A percentile compares a stretch with the other conserved stretches of the same genome.
phyloP scores from a whole-genome alignment of 805 yeast genomes.

The Spathaspora sp. region DNA sequence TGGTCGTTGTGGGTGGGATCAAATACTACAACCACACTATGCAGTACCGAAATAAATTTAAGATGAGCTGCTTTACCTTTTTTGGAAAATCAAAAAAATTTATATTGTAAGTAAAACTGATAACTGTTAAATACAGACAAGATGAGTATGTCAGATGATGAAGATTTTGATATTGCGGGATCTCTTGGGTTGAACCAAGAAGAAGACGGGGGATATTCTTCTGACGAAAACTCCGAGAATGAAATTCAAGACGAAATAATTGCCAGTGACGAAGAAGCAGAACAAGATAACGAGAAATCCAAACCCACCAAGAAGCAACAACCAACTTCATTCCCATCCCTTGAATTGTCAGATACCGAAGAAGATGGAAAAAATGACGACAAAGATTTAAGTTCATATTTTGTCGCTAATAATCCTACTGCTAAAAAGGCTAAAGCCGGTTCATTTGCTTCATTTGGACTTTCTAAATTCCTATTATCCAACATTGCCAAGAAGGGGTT shows the following conservation, averaged over 20 bases:
- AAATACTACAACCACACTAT: too few relatives aligned
- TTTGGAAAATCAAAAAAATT: neutral
- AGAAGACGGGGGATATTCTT: constrained; percentile 24
- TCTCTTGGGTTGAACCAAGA: constrained; percentile 48
- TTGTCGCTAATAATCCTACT: constrained; percentile 36
- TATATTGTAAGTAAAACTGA: neutral
- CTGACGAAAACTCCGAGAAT: constrained; percentile 13
- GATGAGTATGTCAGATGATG: constrained; percentile 37
- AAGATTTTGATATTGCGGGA: constrained; percentile 60
- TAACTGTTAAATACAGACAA: neutral
- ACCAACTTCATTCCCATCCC: constrained; percentile 37
- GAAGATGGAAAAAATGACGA: constrained; percentile 27
- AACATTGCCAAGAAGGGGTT: constrained; percentile 84
- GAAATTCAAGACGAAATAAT: constrained; percentile 52
- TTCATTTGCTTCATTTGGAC: constrained; percentile 85
- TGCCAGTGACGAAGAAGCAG: constrained; percentile 46
- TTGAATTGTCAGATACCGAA: constrained; percentile 54
- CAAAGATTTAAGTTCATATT: constrained; percentile 31
- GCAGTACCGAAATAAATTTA: neutral
- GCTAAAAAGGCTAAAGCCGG: constrained; percentile 69
- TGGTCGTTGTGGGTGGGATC: neutral
- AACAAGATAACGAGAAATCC: constrained; percentile 24
- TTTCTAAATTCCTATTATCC: constrained; percentile 63
- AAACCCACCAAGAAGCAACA: constrained; percentile 4
- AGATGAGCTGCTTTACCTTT: neutral